Evolutionary conservation across 2,329 filamentous ascomycete genomes (phyloP).

Genomic region (Epichloe glyceriae): DNA sequence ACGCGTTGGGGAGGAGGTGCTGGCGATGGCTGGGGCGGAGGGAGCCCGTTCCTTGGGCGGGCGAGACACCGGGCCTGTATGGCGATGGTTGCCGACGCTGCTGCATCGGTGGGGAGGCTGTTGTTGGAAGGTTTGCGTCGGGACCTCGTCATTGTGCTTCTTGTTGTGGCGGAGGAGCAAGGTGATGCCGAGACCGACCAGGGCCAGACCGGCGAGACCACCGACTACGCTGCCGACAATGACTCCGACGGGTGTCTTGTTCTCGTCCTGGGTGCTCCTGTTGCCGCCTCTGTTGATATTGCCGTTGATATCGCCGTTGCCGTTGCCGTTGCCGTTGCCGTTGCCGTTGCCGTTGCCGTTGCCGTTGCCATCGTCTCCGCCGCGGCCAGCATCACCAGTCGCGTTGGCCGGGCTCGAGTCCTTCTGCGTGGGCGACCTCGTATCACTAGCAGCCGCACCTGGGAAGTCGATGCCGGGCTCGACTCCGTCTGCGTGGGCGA

Average conservation of each 20-base stretch:
- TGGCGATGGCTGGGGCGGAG: not conserved
- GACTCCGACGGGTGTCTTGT: not conserved
- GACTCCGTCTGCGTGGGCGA: not conserved
- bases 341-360: too few species aligned
- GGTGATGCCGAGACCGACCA: not conserved
- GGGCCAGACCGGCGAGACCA: not conserved
- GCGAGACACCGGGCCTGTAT: not conserved
- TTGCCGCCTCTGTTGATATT: not conserved
- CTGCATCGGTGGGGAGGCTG: not conserved
- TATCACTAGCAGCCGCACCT: not conserved
- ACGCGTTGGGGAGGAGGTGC: not conserved
- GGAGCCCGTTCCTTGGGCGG: not conserved
- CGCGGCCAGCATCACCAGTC: not conserved
- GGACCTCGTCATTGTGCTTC: not conserved
- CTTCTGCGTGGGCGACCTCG: not conserved
- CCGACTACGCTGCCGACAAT: not conserved
- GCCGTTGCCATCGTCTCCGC: not conserved
- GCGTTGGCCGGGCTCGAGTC: not conserved
- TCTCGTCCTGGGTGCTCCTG: not conserved
- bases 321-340: not conserved
- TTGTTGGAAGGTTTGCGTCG: not conserved
- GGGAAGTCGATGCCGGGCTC: not conserved
- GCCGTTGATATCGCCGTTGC: not conserved
- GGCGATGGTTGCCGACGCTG: not conserved
- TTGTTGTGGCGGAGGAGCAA: constrained; percentile 2